Evolutionary conservation across 306 rosid genomes (phyloP).

Genomic region (Vigna trinervia): DNA sequence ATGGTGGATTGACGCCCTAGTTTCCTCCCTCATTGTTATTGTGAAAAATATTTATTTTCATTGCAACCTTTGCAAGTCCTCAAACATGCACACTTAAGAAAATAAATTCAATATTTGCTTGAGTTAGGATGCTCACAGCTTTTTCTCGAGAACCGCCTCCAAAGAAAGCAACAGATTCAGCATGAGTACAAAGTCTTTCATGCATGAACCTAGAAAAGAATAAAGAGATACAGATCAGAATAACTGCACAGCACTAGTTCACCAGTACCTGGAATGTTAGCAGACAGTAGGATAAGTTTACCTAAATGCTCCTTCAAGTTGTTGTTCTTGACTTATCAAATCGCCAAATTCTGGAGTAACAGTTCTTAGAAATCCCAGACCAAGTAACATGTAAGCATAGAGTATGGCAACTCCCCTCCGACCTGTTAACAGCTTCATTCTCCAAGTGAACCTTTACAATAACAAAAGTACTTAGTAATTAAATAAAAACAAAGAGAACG

Average conservation of each 20-base stretch:
- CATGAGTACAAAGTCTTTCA: conserved; percentile 90
- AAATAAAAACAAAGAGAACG: background rate
- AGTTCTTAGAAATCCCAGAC: conserved; percentile 77
- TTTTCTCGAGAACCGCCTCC: conserved; percentile 94
- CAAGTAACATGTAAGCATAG: conserved; percentile 91
- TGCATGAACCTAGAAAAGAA: conserved; percentile 84
- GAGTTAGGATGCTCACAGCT: conserved; percentile 65
- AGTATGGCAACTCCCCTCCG: conserved; percentile 85
- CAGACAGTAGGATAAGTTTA: conserved; percentile 43
- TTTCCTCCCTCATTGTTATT: conserved; percentile 22
- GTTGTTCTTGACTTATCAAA: conserved; percentile 79
- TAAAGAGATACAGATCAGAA: conserved; percentile 31
- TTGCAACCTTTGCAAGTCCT: background rate
- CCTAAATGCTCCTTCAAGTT: conserved; percentile 91
- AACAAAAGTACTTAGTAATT: conserved; percentile 20
- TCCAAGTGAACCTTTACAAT: conserved; percentile 87
- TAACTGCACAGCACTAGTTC: conserved; percentile 13
- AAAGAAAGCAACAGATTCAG: conserved; percentile 92
- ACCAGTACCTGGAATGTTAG: conserved; percentile 32
- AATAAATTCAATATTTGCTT: background rate
- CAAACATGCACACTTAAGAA: conserved; percentile 18
- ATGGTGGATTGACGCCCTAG: conserved; percentile 8
- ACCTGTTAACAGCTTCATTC: conserved; percentile 91
- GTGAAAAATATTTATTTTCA: conserved; percentile 5
- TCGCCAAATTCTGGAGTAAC: conserved; percentile 91